These are phyloP conservation scores for Penicillium sp. DNA, from an alignment of 2,329 filamentous ascomycete genomes.

Conservation along the genomic window DNA sequence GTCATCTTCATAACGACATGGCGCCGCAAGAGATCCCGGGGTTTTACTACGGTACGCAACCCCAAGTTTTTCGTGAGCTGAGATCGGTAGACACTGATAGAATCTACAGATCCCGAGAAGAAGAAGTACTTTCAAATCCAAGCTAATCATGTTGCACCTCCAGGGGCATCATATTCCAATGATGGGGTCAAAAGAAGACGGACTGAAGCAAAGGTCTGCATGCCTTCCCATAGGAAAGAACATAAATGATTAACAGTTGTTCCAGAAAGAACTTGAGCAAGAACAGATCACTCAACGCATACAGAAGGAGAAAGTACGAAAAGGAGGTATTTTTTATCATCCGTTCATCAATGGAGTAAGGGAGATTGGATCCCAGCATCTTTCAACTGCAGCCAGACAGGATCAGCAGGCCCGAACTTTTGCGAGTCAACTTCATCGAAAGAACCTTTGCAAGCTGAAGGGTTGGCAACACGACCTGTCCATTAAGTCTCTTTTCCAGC, in stretches of 20 bases:
- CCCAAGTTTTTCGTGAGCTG: not conserved
- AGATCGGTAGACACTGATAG: not conserved
- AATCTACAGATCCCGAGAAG: conserved; percentile 49
- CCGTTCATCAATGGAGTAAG: conserved; percentile 29
- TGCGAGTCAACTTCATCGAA: conserved; percentile 33
- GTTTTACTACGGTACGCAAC: conserved; percentile 35
- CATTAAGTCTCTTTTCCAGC: conserved; percentile 34
- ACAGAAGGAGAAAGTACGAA: conserved; percentile 36
- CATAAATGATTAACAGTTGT: not conserved
- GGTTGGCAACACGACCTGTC: conserved; percentile 27
- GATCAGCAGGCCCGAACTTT: conserved; percentile 32
- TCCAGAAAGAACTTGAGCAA: conserved; percentile 31
- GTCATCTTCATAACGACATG: not conserved
- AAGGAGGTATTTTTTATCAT: conserved; percentile 28
- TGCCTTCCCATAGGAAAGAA: not conserved
- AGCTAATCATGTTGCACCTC: conserved; percentile 51
- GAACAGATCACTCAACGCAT: conserved; percentile 26
- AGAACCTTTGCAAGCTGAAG: conserved; percentile 33
- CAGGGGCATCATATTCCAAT: conserved; percentile 56
- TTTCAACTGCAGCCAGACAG: conserved; percentile 21
- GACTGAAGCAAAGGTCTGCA: conserved; percentile 41
- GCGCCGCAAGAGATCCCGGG: conserved; percentile 28
- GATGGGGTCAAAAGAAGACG: conserved; percentile 60
- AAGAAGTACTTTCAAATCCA: conserved; percentile 70
- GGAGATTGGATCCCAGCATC: conserved; percentile 28